A percentile compares a stretch with the other conserved stretches of the same genome.
Evolutionary conservation across 2,329 filamentous ascomycete genomes (phyloP).

Genomic region (Sclerotinia glacialis): DNA sequence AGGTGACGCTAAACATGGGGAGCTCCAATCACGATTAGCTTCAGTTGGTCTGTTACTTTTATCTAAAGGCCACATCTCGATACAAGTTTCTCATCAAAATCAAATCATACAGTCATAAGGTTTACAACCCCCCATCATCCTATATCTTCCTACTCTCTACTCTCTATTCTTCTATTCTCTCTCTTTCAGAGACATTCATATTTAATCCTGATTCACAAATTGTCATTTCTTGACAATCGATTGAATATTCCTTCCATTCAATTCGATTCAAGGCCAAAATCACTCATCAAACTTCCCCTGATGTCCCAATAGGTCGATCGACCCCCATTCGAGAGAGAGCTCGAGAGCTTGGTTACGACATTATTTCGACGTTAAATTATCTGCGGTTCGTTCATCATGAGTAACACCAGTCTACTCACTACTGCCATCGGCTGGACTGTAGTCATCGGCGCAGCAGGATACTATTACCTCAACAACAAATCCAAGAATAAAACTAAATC

Average conservation of each 20-base stretch:
- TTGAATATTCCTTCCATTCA: not conserved
- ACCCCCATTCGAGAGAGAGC: conserved; percentile 16
- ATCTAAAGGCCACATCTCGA: conserved; percentile 17
- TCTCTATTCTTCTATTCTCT: not conserved
- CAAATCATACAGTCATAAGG: conserved; percentile 5
- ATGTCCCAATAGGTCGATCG: conserved; percentile 19
- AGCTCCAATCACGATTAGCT: conserved; percentile 12
- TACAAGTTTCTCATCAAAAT: not conserved
- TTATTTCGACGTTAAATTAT: not conserved
- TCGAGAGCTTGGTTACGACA: conserved; percentile 14
- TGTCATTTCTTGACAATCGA: not conserved
- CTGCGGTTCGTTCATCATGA: conserved; percentile 19
- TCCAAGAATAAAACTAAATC: conserved; percentile 28
- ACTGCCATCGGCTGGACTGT: conserved; percentile 43
- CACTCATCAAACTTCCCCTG: not conserved
- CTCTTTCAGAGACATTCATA: not conserved
- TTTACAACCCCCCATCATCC: not conserved
- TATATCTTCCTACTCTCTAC: not conserved
- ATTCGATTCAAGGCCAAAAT: not conserved
- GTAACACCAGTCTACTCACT: conserved; percentile 31
- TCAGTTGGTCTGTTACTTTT: conserved; percentile 3
- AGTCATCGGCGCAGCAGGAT: conserved; percentile 38
- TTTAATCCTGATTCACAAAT: not conserved
- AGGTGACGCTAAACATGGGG: conserved; percentile 2
- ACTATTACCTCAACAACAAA: conserved; percentile 32